These are phyloP conservation scores for Scortechinia acanthostroma DNA, from an alignment of 2,329 filamentous ascomycete genomes.

Conservation along the genomic window DNA sequence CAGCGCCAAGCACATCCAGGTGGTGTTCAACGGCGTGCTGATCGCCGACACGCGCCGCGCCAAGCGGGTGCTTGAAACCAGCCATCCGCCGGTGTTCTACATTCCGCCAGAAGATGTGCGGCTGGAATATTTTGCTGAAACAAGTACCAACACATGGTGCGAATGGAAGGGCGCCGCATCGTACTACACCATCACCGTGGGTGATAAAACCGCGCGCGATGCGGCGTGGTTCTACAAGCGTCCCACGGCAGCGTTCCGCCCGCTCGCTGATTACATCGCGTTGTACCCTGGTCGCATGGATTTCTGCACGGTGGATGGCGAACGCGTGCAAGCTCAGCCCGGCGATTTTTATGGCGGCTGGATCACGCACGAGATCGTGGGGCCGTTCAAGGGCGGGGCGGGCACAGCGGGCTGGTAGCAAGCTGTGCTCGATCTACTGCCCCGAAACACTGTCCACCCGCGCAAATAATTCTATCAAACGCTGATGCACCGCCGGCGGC, in stretches of 20 bases:
- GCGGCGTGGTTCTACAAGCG: constrained; percentile 51
- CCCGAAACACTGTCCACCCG: too few relatives aligned
- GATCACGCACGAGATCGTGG: constrained; percentile 53
- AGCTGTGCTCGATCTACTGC: too few relatives aligned
- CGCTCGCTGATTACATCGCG: constrained; percentile 45
- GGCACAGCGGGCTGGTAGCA: too few relatives aligned
- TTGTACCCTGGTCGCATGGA: constrained; percentile 57
- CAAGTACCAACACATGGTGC: constrained; percentile 43
- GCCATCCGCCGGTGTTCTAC: constrained; percentile 48
- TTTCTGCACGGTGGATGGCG: constrained; percentile 54
- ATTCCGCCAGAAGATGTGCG: constrained; percentile 9
- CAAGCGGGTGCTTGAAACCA: constrained; percentile 56
- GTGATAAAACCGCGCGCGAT: constrained; percentile 31
- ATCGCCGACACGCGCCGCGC: constrained; percentile 51
- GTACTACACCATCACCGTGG: constrained; percentile 40
- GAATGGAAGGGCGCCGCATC: constrained; percentile 56
- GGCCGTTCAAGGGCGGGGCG: too few relatives aligned
- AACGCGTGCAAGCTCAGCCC: constrained; percentile 48
- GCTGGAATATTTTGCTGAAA: constrained; percentile 11
- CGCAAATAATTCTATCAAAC: too few relatives aligned
- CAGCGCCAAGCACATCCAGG: constrained; percentile 41
- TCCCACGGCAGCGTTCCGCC: constrained; percentile 40
- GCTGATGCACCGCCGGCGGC: too few relatives aligned
- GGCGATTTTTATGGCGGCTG: constrained; percentile 61
- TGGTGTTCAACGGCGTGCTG: constrained; percentile 43